Evolutionary conservation across 164 flowering plant species (phyloP), one percentile per base, ranked within the genome.

Genomic region (Protea cynaroides): DNA sequence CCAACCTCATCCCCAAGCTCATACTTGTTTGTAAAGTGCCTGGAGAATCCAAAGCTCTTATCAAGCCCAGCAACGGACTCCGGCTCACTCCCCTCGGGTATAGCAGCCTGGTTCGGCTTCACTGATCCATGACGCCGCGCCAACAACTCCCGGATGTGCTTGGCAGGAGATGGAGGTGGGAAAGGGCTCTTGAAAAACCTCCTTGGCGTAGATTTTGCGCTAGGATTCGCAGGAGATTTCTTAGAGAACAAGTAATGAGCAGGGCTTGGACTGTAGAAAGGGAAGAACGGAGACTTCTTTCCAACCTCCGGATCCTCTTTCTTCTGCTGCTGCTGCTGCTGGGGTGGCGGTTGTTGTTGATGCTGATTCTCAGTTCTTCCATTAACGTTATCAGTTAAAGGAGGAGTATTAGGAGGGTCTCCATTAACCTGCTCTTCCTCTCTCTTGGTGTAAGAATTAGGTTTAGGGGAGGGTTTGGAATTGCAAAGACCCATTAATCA

Each of bases 91-190:
- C 87, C 92, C 65, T 87, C 94, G 23, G 96, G 89, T n/a, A 86
- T 85, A 36, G 90, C 63, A 25, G 84, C 85, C 74, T 73, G 88
- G 56, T 87, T 86, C 24, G 90, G 90, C 84, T 87, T 87, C 77
- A 84, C 91, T n/a, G 86, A 76, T 15, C 96, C 96, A 37, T 89
- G 89, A 63, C 98, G 76, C 71, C 91, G 70, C 14, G 90, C 92
- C 49, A 86, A 73, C 64, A 82, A 76, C 1, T 91, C 87, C 58
- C 76, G 63, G 10, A 92, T 90, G 44, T 92, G 98, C 79, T 90
- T 92, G 34, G 98, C 98, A 55, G 98, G 96, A 25, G 98, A 92
- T 21, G 96, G 96, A 2, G 96, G 96, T 15, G 92, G 93, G 67
- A 91, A 91, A 17, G 93, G 86, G 55, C 83, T 47, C 76, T 70